Percentiles rank a stretch among this genome's conserved stretches.
phyloP scores from a whole-genome alignment of 2,329 filamentous ascomycete species.

The Cladorrhinum sp. region DNA sequence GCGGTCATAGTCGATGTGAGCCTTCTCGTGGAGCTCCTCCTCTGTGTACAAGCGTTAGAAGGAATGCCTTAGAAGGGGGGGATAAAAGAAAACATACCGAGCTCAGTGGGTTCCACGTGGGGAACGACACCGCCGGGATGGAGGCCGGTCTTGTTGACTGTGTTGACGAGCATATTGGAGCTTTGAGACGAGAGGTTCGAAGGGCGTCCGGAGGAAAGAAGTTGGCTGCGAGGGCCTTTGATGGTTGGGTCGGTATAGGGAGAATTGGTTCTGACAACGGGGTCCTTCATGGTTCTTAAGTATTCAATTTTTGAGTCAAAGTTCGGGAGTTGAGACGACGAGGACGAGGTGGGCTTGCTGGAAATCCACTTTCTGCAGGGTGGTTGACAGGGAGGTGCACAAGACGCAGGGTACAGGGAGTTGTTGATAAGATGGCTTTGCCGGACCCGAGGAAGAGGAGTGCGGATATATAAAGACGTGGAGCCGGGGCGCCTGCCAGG shows the following conservation, averaged over 20 bases:
- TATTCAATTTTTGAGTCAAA: conserved; percentile 14
- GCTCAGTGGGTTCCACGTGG: conserved; percentile 84
- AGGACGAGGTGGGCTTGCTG: conserved; percentile 21
- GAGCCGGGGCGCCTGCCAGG: conserved; percentile 13
- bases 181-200: conserved; percentile 26
- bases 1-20: conserved; percentile 98
- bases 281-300: conserved; percentile 38
- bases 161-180: conserved; percentile 46
- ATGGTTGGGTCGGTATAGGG: conserved; percentile 44
- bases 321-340: conserved; percentile 18
- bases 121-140: conserved; percentile 88
- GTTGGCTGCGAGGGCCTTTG: conserved; percentile 43
- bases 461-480: conserved; percentile 26
- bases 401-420: conserved; percentile 10
- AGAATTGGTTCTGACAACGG: conserved; percentile 42
- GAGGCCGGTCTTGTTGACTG: conserved; percentile 86
- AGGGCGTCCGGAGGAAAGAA: conserved; percentile 35
- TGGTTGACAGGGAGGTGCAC: conserved; percentile 18
- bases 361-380: conserved; percentile 26
- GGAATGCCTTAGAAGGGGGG: background rate
- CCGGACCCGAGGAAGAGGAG: conserved; percentile 25
- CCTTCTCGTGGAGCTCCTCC: conserved; percentile 94
- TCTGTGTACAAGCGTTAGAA: conserved; percentile 43
- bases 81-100: conserved; percentile 51
- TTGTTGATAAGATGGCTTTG: conserved; percentile 21